Conservation (phyloP, 2,329 filamentous ascomycete species). For the Aspergillus fumigatus region DNA sequence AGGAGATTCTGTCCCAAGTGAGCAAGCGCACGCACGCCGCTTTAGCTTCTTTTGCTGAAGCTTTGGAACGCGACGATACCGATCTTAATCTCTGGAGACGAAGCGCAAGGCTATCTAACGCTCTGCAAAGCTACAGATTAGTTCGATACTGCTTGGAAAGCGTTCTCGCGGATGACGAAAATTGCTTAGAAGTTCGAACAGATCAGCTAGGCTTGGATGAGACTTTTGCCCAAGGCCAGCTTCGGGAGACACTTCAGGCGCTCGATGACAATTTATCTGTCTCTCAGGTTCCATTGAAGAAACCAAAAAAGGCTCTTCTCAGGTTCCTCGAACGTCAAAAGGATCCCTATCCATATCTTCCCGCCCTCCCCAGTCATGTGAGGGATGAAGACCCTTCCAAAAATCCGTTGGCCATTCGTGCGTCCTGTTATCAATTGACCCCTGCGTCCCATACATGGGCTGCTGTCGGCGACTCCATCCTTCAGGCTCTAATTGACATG, state of each 20-base stretch:
- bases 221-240: constrained; percentile 49
- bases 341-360: constrained; percentile 50
- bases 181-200: constrained; percentile 49
- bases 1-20: constrained; percentile 16
- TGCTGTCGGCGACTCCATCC: constrained; percentile 46
- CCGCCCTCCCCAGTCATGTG: constrained; percentile 29
- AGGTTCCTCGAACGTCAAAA: constrained; percentile 50
- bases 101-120: constrained; percentile 53
- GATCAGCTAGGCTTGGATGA: constrained; percentile 57
- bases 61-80: constrained; percentile 60
- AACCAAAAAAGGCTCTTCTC: constrained; percentile 49
- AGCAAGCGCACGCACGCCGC: constrained; percentile 39
- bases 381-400: constrained; percentile 24
- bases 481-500: constrained; percentile 41
- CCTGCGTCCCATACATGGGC: constrained; percentile 41
- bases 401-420: constrained; percentile 33
- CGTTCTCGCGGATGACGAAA: constrained; percentile 58
- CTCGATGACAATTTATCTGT: constrained; percentile 54
- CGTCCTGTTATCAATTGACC: constrained; percentile 37
- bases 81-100: constrained; percentile 62
- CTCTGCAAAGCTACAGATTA: constrained; percentile 55
- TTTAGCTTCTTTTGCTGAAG: constrained; percentile 55
- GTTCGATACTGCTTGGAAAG: constrained; percentile 61
- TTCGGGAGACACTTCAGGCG: constrained; percentile 46
- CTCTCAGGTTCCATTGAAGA: constrained; percentile 47